A percentile compares a stretch with the other conserved stretches of the same genome.
Evolutionary conservation across 2,329 filamentous ascomycete genomes (phyloP).

Genomic region (Colletotrichum spaethianum): DNA sequence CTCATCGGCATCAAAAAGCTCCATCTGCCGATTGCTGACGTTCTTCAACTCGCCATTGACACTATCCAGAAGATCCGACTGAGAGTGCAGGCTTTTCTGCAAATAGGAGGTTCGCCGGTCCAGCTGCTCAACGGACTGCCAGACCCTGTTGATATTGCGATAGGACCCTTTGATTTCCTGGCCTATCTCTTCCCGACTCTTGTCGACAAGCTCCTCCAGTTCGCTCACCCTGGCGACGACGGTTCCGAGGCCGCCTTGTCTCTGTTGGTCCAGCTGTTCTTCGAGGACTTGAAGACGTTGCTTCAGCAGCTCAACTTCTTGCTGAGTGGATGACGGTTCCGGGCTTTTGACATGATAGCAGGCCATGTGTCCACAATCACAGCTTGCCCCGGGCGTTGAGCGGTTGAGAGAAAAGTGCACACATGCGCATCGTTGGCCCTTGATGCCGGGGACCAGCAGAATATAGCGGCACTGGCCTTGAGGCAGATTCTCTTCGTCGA

Average conservation of each 20-base stretch:
- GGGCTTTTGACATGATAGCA: conserved; percentile 70
- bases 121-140: conserved; percentile 65
- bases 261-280: conserved; percentile 56
- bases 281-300: conserved; percentile 62
- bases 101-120: conserved; percentile 54
- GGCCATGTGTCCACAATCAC: conserved; percentile 72
- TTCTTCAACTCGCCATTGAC: conserved; percentile 60
- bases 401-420: conserved; percentile 70
- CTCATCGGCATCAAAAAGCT: conserved; percentile 65
- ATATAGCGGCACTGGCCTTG: conserved; percentile 73
- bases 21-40: conserved; percentile 63
- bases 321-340: conserved; percentile 58
- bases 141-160: conserved; percentile 67
- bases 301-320: conserved; percentile 64
- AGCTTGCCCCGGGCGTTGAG: conserved; percentile 67
- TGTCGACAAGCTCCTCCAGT: conserved; percentile 69
- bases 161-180: conserved; percentile 69
- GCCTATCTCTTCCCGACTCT: conserved; percentile 64
- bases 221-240: conserved; percentile 62
- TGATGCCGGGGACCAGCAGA: conserved; percentile 68
- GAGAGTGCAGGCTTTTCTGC: conserved; percentile 54
- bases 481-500: conserved; percentile 65
- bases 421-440: conserved; percentile 71
- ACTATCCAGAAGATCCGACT: conserved; percentile 57
- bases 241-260: conserved; percentile 54